A percentile compares a stretch with the other conserved stretches of the same genome.
Evolutionary conservation across 768 basidiomycete species (phyloP).

Genomic region (Termitomyces sp.): DNA sequence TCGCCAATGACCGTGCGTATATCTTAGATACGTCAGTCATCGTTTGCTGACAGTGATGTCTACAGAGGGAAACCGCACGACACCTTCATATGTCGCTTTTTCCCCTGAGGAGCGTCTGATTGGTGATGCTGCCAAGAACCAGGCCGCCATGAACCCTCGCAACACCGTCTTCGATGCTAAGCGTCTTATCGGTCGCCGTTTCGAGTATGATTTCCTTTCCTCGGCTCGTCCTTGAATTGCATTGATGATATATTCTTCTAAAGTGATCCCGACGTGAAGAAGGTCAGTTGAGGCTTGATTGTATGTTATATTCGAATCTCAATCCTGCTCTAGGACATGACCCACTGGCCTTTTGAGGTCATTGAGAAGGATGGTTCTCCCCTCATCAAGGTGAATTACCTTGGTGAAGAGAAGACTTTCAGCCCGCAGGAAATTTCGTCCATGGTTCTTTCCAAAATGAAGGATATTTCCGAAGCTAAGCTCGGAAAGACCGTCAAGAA

Average conservation of each 20-base stretch:
- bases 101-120: slow-evolving; percentile 94
- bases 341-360: slow-evolving; percentile 97
- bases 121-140: slow-evolving; percentile 98
- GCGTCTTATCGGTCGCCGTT: slow-evolving; percentile 96
- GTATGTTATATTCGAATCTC: slow-evolving; percentile 6
- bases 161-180: slow-evolving; percentile 99
- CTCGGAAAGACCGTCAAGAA: slow-evolving; percentile 98
- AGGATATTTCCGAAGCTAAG: slow-evolving; percentile 99
- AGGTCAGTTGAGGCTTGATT: slow-evolving; percentile 38
- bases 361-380: slow-evolving; percentile 97
- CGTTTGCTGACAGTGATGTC: neutral
- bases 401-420: slow-evolving; percentile 92
- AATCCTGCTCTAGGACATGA: slow-evolving; percentile 64
- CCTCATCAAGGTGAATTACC: slow-evolving; percentile 93
- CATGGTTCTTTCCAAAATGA: slow-evolving; percentile 99
- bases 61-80: slow-evolving; percentile 95
- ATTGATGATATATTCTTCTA: slow-evolving; percentile 6
- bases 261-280: slow-evolving; percentile 91
- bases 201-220: slow-evolving; percentile 55
- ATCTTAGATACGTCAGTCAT: neutral
- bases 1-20: slow-evolving; percentile 87
- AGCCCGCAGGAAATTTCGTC: slow-evolving; percentile 99
- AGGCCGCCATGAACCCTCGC: slow-evolving; percentile 98
- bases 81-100: slow-evolving; percentile 99
- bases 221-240: slow-evolving; percentile 3